These are phyloP conservation scores for Pseudogymnoascus sp. DNA, from an alignment of 2,329 filamentous ascomycete species.

Conservation along the genomic window DNA sequence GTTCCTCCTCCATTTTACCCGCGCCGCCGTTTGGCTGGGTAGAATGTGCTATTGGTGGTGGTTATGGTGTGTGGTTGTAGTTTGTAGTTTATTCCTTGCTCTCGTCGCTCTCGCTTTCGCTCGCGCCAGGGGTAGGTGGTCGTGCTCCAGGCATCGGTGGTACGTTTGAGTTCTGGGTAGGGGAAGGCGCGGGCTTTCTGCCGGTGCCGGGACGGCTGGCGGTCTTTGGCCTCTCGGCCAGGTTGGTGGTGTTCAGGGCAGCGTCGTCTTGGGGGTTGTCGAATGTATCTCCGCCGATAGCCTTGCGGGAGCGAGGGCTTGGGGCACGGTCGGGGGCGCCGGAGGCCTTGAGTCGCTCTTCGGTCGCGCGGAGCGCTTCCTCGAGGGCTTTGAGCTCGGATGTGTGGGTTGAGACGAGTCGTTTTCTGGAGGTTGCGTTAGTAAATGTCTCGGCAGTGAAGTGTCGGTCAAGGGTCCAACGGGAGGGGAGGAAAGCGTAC, in stretches of 20 bases:
- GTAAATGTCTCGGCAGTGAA: constrained; percentile 11
- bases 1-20: neutral
- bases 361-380: constrained; percentile 74
- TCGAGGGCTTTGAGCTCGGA: constrained; percentile 83
- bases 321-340: constrained; percentile 13
- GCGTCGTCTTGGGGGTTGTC: constrained; percentile 11
- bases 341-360: constrained; percentile 58
- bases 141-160: constrained; percentile 24
- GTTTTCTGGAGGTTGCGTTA: constrained; percentile 53
- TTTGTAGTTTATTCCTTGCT: neutral
- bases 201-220: constrained; percentile 10
- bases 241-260: constrained; percentile 18
- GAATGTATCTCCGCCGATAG: constrained; percentile 20
- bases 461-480: neutral
- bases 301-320: constrained; percentile 19
- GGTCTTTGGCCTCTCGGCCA: constrained; percentile 14
- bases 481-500: constrained; percentile 38
- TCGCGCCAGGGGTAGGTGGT: constrained; percentile 29
- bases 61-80: neutral
- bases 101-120: constrained; percentile 25
- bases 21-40: neutral
- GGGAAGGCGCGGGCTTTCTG: constrained; percentile 3
- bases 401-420: constrained; percentile 64
- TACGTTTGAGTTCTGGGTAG: constrained; percentile 2
- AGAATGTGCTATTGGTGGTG: neutral